phyloP scores from a whole-genome alignment of 148 eudicot genomes.

The Camellia sinensis region DNA sequence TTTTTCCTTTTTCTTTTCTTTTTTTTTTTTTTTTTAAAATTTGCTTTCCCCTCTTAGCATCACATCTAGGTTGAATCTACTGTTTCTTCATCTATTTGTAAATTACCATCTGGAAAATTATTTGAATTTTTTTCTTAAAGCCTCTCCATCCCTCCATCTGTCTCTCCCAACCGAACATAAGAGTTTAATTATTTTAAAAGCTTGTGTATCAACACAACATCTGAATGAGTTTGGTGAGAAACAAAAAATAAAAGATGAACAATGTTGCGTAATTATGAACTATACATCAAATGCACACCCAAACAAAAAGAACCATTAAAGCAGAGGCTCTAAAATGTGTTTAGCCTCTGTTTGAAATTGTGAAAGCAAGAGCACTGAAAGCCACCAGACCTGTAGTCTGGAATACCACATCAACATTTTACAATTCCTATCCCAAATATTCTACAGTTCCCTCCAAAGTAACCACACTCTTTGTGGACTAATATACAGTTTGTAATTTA shows the following conservation, averaged over 20 bases:
- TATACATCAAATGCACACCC: not conserved
- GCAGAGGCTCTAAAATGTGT: not conserved
- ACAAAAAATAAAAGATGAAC: too few species aligned
- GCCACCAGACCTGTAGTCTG: not conserved
- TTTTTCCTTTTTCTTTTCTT: too few species aligned
- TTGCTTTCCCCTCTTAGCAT: too few species aligned
- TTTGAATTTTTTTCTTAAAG: not conserved
- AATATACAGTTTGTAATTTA: too few species aligned
- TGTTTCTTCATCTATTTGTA: too few species aligned
- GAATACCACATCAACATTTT: not conserved
- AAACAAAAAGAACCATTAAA: not conserved
- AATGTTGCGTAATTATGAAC: too few species aligned
- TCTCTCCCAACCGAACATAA: not conserved
- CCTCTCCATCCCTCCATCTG: not conserved
- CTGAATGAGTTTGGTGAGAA: too few species aligned
- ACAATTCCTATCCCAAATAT: not conserved
- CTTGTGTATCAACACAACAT: not conserved
- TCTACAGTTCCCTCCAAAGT: not conserved
- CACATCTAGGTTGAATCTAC: too few species aligned
- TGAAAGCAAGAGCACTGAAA: not conserved
- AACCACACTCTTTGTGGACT: not conserved
- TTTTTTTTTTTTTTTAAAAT: too few species aligned
- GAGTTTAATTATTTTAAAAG: too few species aligned
- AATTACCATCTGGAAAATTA: not conserved
- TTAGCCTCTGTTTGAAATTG: not conserved